A percentile compares a stretch with the other conserved stretches of the same genome.
Conservation (phyloP, 306 rosid genomes). For the Citrullus colocynthis region DNA sequence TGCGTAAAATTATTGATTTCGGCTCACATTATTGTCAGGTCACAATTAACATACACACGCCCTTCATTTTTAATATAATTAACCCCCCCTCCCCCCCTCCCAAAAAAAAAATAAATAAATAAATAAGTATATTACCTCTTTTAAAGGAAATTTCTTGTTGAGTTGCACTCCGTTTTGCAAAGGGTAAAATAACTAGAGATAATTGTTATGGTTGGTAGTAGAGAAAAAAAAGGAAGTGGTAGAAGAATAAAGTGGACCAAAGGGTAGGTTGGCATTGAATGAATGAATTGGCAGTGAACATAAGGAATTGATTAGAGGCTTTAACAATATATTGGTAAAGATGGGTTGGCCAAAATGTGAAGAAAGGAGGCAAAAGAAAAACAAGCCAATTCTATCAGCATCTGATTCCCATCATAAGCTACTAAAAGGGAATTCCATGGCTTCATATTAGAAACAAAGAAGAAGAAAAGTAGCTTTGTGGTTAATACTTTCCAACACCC, state of each 20-base stretch:
- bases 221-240: neutral
- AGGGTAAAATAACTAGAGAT: neutral
- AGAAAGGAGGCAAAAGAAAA: neutral
- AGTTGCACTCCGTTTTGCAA: neutral
- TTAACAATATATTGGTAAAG: neutral
- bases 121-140: neutral
- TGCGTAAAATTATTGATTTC: neutral
- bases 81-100: too few species aligned
- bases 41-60: too few species aligned
- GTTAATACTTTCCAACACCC: neutral
- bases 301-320: neutral
- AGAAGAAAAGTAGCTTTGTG: constrained; percentile 1
- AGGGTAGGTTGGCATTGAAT: neutral
- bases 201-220: neutral
- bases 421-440: neutral
- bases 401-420: neutral
- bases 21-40: too few species aligned
- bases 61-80: neutral
- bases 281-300: neutral
- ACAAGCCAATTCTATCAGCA: neutral
- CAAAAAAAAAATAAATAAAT: neutral
- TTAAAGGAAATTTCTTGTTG: neutral
- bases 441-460: neutral
- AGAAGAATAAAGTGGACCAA: neutral
- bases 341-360: constrained; percentile 2